Base-by-base conservation (phyloP, 108 stramenopile species). In the Stephanodiscus triporus region DNA sequence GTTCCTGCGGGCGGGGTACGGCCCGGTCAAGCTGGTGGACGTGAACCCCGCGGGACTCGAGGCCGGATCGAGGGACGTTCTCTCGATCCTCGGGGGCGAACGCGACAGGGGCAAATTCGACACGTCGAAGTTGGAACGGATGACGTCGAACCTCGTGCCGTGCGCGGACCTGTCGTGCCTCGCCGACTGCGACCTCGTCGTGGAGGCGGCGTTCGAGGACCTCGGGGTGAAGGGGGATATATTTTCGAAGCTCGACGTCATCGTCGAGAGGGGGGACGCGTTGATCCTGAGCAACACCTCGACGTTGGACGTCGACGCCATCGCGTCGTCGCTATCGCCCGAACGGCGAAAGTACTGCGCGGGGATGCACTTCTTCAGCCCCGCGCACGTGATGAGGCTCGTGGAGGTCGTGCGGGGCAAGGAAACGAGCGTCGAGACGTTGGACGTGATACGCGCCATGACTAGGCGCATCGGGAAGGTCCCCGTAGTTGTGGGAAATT, bases 321-420 rank as follows among this genome's bases (percentile, higher is more conserved):
- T 99, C 73, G 95, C 92, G 14, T 86, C 90, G 13, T 83, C 82
- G 5, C 76, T 91, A 0, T 73, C 77, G 26, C 68, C 69, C 5
- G 45, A 68, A 45, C 90, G 89, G 32, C 88, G 88, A 30, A 68
- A 62, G n/a, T 90, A 64, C 27, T 95, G 89, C 75, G 90, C 89
- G 61, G 98, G 98, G 11, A 98, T 95, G 97, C 97, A 99, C 76
- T 99, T 99, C 78, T 99, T 99, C 83, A 86, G 82, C 32, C 97
- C 97, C 0, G 97, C 97, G 4, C 91, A 98, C 66, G 68, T 96
- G 30, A 98, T 98, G 98, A 93, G 94, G 47, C 75, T 97, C 7
- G 93, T 98, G 0, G 98, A 98, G 83, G 96, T 96, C 65, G 94
- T 99, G 20, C 61, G 75, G 17, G 95, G 95, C 9, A 72, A 67